Base-by-base conservation (phyloP, 1,284 basidiomycete species). In the Farysia itapuensis region DNA sequence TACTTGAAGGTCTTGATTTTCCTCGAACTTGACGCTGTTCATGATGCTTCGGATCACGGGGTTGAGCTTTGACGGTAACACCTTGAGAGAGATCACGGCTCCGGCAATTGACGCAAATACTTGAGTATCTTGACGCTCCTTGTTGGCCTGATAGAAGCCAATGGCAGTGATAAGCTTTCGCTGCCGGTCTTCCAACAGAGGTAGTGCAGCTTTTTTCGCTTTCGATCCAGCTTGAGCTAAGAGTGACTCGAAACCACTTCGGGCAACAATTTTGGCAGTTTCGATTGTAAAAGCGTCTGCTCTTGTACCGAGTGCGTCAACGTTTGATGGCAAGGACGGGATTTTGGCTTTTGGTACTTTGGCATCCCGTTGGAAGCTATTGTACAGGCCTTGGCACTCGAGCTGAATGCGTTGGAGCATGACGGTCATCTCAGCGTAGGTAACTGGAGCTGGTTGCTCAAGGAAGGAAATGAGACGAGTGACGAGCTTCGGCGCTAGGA, bases 1-100 rank as follows among this genome's bases (percentile, higher is more conserved):
- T n/a, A 80, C 83, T 77, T 99, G 95, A 9, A 98, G 81, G 64
- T 95, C 86, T 23, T 84, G 51, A 59, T 94, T 96, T 66, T 90
- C 88, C 90, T 74, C 86, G 35, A 52, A 53, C 28, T 97, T 98
- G 80, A 98, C 87, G 26, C 91, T 90, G 63, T 94, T 95, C 88
- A 97, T 98, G 61, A 98, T 86, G 28, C 90, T 91, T 78, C 95
- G 91, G 41, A 99, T 92, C 34, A 99, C 86, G 0, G 89, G 94
- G 63, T 91, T 96, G 56, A 99, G 86, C 80, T 97, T 98, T 7
- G 51, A 33, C 0, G 74, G 74, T 9, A 76, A 45, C 14, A 64
- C 20, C 41, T 67, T 54, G 44, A 74, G 66, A 4, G 70, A 67
- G 15, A 99, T 87, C 58, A 94, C 87, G 0, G 94, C 91, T 3